Conservation (phyloP, 805 yeast species). For the Candida corydali region DNA sequence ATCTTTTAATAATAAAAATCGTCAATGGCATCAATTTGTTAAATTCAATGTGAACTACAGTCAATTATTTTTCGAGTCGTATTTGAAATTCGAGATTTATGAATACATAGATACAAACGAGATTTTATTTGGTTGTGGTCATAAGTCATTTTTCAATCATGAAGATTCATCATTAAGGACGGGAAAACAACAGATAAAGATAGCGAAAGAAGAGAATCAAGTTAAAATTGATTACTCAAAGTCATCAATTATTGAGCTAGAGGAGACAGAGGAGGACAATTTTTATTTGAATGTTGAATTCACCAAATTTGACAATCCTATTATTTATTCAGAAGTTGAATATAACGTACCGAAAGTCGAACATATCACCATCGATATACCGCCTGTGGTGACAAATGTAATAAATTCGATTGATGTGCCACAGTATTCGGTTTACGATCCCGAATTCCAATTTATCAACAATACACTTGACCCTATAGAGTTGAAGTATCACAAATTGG, state of each 20-base stretch:
- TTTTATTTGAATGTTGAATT: slow-evolving; percentile 36
- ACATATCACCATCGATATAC: slow-evolving; percentile 2
- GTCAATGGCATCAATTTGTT: slow-evolving; percentile 73
- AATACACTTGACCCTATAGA: slow-evolving; percentile 70
- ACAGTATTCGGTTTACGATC: slow-evolving; percentile 35
- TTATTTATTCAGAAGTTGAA: slow-evolving; percentile 37
- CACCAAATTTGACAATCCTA: slow-evolving; percentile 40
- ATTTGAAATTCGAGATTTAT: slow-evolving; percentile 59
- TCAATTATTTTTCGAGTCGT: slow-evolving; percentile 64
- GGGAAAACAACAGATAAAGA: slow-evolving; percentile 59
- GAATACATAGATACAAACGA: slow-evolving; percentile 58
- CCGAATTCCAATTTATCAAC: slow-evolving; percentile 26
- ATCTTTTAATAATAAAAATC: slow-evolving; percentile 25
- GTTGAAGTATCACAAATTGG: slow-evolving; percentile 76
- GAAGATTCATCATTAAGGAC: slow-evolving; percentile 54
- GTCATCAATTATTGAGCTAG: slow-evolving; percentile 13
- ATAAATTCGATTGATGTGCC: slow-evolving; percentile 32
- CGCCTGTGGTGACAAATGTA: slow-evolving; percentile 30
- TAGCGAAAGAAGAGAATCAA: slow-evolving; percentile 14
- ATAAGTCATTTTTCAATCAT: slow-evolving; percentile 54
- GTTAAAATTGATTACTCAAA: slow-evolving; percentile 15
- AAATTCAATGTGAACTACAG: slow-evolving; percentile 66
- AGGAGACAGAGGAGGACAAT: slow-evolving; percentile 7
- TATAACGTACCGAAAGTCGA: slow-evolving; percentile 11
- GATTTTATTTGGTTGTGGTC: slow-evolving; percentile 57